Base-by-base conservation (phyloP, 495 filamentous ascomycete species). In the Recurvomyces mirabilis region DNA sequence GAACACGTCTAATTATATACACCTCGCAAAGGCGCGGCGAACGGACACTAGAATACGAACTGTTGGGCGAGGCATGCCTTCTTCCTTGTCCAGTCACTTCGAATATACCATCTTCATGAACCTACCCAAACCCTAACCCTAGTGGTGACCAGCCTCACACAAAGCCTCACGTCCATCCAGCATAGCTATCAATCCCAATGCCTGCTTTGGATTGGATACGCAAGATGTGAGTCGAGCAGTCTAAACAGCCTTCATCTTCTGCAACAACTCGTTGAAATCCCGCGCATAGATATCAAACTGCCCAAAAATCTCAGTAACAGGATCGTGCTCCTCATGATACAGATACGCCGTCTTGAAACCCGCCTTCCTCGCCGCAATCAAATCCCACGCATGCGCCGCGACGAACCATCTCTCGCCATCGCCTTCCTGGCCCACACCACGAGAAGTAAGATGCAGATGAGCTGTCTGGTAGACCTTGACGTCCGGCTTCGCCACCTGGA, bases 301-400 rank as follows among this genome's bases (percentile, higher is more conserved):
- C 9, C 47, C 47, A 32, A 49, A 49, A 10, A 49, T 34, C 24
- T 49, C 39, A 32, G 38, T 29, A 14, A 43, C 47, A 12, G 47
- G 22, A 38, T 43, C 45, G 26, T 43, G 32, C 35, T 53, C 50
- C 45, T 53, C 50, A 24, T 35, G 31, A 17, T 13, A 28, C 31
- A 53, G 19, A 11, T 29, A 53, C 19, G 50, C 50, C 24, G 50
- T 53, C 35, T 53, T 53, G 32, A 53, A 53, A 2, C 50, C 50
- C 23, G 45, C 45, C 40, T 53, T 53, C 28, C 50, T 31, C 38
- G 50, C 50, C 12, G 50, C 50, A 12, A 48, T 47, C 4, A 53
- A 22, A 20, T 53, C 50, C 50, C 50, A 53, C 4, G 38, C 31
- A 32, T 53, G 50, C 2, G 50, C 50, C 2, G 50, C 50, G 0